These are phyloP conservation scores for Auriscalpium orientale DNA, from an alignment of 768 basidiomycete species.

Conservation along the genomic window DNA sequence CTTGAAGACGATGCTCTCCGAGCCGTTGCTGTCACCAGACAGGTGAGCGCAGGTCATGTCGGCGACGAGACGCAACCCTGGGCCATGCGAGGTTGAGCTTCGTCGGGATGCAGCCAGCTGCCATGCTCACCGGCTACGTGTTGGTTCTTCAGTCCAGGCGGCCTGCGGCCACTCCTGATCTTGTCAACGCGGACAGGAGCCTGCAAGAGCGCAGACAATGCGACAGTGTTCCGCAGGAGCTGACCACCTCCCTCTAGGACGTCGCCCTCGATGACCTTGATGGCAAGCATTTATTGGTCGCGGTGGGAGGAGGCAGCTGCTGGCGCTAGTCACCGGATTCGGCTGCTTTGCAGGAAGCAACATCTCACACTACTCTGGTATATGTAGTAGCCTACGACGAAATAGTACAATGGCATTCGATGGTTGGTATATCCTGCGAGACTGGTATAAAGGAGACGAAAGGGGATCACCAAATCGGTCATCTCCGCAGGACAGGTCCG, in stretches of 20 bases:
- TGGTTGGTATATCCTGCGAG: too few species aligned
- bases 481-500: constrained; percentile 9
- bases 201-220: constrained; percentile 57
- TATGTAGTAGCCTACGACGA: too few species aligned
- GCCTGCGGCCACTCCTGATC: constrained; percentile 48
- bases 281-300: not conserved
- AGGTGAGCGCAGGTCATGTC: constrained; percentile 51
- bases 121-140: constrained; percentile 52
- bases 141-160: constrained; percentile 65
- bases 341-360: too few species aligned
- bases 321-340: too few species aligned
- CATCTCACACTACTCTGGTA: too few species aligned
- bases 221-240: constrained; percentile 60
- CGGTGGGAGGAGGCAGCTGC: too few species aligned
- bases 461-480: not conserved
- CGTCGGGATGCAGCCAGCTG: not conserved
- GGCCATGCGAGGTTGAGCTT: not conserved
- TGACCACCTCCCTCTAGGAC: constrained; percentile 59
- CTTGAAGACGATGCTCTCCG: constrained; percentile 43
- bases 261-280: constrained; percentile 32
- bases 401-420: too few species aligned
- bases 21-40: constrained; percentile 46
- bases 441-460: too few species aligned
- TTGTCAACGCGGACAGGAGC: constrained; percentile 54
- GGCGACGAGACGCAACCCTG: constrained; percentile 61